Evolutionary conservation across 1,284 basidiomycete species (phyloP).

Genomic region (Pyrrhoderma noxium): DNA sequence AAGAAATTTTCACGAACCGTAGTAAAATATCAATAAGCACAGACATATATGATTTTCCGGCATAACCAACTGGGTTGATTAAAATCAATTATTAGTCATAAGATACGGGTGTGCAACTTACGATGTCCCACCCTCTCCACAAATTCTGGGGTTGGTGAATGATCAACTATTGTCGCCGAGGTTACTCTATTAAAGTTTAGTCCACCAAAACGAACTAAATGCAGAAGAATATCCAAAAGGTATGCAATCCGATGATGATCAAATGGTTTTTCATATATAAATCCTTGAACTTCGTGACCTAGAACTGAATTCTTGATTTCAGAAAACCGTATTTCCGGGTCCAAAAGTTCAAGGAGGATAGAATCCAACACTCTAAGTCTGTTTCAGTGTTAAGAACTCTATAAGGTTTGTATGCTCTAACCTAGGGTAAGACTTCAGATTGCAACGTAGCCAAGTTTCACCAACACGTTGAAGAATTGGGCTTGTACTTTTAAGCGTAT

Average conservation of each 20-base stretch:
- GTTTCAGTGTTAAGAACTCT: constrained; percentile 7
- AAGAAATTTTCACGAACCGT: constrained; percentile 41
- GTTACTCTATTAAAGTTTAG: constrained; percentile 76
- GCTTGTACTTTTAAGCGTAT: constrained; percentile 72
- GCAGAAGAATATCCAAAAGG: constrained; percentile 69
- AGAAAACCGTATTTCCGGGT: constrained; percentile 52
- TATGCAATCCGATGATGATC: constrained; percentile 71
- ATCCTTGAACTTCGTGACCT: constrained; percentile 60
- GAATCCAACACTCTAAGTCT: constrained; percentile 74
- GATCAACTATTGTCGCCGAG: constrained; percentile 50
- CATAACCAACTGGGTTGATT: too few relatives aligned
- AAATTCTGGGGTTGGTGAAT: constrained; percentile 53
- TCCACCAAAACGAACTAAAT: constrained; percentile 81
- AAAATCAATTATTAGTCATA: too few relatives aligned
- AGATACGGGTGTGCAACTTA: constrained; percentile 27
- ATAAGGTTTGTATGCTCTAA: constrained; percentile 1
- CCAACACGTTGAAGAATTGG: constrained; percentile 68
- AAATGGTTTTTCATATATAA: constrained; percentile 65
- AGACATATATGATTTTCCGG: constrained; percentile 52
- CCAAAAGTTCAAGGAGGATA: constrained; percentile 70
- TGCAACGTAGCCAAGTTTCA: constrained; percentile 95
- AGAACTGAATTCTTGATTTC: constrained; percentile 45
- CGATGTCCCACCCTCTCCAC: constrained; percentile 51
- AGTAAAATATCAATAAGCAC: constrained; percentile 61
- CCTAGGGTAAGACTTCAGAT: constrained; percentile 85